Base-by-base conservation (phyloP, 2,329 filamentous ascomycete genomes). In the Clarireedia hainanense region DNA sequence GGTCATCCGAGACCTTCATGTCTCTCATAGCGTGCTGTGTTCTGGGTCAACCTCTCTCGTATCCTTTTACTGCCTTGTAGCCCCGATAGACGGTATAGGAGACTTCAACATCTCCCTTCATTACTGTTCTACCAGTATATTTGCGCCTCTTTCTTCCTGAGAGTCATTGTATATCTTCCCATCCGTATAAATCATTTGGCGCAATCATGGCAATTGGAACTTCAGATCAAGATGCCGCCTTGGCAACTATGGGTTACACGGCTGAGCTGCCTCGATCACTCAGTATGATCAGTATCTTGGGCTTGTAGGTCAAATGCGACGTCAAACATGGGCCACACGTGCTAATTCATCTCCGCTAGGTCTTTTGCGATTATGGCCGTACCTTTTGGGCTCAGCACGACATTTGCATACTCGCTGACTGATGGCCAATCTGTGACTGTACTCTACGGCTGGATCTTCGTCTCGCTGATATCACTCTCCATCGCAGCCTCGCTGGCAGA, bases 311-410 rank as follows among this genome's bases (percentile, higher is more conserved):
- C 46, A 45, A 43, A 43, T 20, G 7, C 7, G 3, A 24, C 17
- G 7, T 17, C 40, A 24, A 39, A 47, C 49, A 27, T 30, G 24
- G 27, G 6, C 26, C 10, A 17, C 45, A 47, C 17, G 23, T n/a
- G n/a, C 26, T 23, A 34, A 20, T 15, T 5, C n/a, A 36, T 63
- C 40, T 46, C 40, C 60, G 20, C 15, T 12, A 66, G 64, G 60
- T 86, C 83, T 46, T 89, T 89, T 66, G 85, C 85, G 51, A 88
- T 89, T 69, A 88, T 89, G 83, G 85, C 85, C 10, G 83, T 65
- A 24, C 65, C 65, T 14, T 66, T 65, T 24, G 64, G 61, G 37
- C 74, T 88, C 39, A 81, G 76, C 30, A 88, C 85, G 15, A 88
- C 85, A 1, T 74, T 89, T 59, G 83, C 81, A 70, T 85, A 87